A percentile compares a stretch with the other conserved stretches of the same genome.
Conservation (phyloP, 2,329 filamentous ascomycete genomes). For the Sporothrix globosa region DNA sequence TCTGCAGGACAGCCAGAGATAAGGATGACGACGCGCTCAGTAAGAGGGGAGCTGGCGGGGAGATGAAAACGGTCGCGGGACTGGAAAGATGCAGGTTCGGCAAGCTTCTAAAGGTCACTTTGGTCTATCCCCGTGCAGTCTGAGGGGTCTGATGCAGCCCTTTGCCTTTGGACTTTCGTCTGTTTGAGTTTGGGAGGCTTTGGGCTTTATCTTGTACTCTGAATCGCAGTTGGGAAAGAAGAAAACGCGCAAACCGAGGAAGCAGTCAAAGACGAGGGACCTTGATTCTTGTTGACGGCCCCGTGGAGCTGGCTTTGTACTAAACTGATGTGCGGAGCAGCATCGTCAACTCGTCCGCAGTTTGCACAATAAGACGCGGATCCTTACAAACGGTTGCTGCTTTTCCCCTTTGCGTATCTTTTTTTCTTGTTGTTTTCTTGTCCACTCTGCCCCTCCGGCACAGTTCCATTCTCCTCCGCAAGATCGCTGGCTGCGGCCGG, state of each 20-base stretch:
- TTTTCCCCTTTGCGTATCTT: background rate
- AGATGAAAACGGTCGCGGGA: background rate
- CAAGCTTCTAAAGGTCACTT: background rate
- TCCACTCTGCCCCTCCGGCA: constrained; percentile 32
- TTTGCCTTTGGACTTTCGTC: too few species aligned
- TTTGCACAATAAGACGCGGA: constrained; percentile 15
- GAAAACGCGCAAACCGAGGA: constrained; percentile 4
- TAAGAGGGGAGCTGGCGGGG: constrained; percentile 4
- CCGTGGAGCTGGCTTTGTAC: constrained; percentile 2
- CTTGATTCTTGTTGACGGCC: background rate
- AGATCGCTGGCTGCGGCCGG: constrained; percentile 15
- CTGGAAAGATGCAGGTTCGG: background rate
- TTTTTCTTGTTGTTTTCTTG: constrained; percentile 9
- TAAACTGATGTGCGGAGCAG: constrained; percentile 1
- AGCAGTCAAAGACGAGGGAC: background rate
- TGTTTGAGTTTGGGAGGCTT: background rate
- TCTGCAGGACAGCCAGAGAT: constrained; percentile 2
- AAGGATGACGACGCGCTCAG: background rate
- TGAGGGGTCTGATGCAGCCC: background rate
- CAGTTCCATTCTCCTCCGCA: background rate
- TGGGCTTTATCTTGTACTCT: background rate
- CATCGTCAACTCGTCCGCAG: constrained; percentile 10
- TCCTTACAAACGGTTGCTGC: background rate
- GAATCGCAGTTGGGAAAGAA: background rate
- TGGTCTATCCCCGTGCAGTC: background rate